A percentile compares a stretch with the other conserved stretches of the same genome.
Conservation (phyloP, 257 asterid species). For the Rubia yunnanensis region DNA sequence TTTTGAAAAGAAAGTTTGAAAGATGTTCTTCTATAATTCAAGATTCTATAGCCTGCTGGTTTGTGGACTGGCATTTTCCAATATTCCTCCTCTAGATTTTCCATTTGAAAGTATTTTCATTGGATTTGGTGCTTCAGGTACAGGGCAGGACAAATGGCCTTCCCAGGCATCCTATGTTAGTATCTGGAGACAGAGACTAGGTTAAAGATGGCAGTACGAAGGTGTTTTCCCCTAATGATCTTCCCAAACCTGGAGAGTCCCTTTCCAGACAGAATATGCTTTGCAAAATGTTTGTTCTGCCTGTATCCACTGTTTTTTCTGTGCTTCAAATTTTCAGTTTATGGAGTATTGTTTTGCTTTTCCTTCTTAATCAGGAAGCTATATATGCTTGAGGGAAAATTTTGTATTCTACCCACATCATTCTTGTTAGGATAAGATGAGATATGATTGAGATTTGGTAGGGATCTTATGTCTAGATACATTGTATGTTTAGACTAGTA, state of each 20-base stretch:
- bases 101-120: not conserved
- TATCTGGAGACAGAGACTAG: constrained; percentile 64
- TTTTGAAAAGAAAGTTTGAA: not conserved
- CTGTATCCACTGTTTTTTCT: no score
- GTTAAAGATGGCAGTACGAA: constrained; percentile 47
- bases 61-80: not conserved
- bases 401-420: no score
- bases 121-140: constrained; percentile 35
- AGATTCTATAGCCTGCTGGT: not conserved
- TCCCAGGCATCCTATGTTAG: constrained; percentile 49
- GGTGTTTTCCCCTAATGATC: constrained; percentile 85
- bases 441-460: no score
- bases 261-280: constrained; percentile 56
- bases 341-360: no score
- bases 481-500: no score
- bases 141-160: constrained; percentile 60
- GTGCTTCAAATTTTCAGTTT: no score
- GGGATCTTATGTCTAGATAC: no score
- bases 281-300: no score
- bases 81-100: not conserved
- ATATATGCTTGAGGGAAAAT: no score
- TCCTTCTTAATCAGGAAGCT: no score
- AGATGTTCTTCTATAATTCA: not conserved
- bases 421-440: no score
- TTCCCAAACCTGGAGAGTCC: constrained; percentile 66